phyloP scores from a whole-genome alignment of 306 rosid genomes.

The Quercus wislizeni region DNA sequence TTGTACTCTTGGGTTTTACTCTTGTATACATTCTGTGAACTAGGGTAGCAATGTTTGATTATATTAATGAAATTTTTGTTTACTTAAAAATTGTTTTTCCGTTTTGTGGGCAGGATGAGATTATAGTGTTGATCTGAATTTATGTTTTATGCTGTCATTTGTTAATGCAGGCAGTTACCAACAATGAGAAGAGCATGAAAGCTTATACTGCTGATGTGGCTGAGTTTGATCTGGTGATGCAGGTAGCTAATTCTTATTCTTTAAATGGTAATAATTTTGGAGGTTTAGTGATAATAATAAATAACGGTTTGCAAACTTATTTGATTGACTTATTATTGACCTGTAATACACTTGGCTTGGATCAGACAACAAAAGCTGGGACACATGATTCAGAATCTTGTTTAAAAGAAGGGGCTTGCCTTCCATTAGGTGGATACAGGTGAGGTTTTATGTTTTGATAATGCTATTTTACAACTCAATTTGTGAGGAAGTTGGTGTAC shows the following conservation, averaged over 20 bases:
- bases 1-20: no score
- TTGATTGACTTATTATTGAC: conserved; percentile 9
- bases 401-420: conserved; percentile 68
- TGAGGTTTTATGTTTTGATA: conserved; percentile 38
- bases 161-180: conserved; percentile 53
- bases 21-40: no score
- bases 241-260: conserved; percentile 51
- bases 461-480: background rate
- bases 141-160: conserved; percentile 26
- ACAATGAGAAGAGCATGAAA: conserved; percentile 52
- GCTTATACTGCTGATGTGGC: conserved; percentile 66
- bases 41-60: no score
- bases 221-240: conserved; percentile 94
- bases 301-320: conserved; percentile 2
- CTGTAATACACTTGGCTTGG: conserved; percentile 27
- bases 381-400: conserved; percentile 80
- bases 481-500: background rate
- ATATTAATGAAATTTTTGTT: no score
- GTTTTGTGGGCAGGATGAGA: background rate
- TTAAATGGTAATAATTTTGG: conserved; percentile 13
- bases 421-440: conserved; percentile 99
- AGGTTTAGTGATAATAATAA: conserved; percentile 4
- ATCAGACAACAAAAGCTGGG: conserved; percentile 77
- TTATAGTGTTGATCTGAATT: background rate
- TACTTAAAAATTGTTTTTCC: background rate